These are phyloP conservation scores for Scleroderma citrinum DNA, from an alignment of 768 basidiomycete species.

Conservation along the genomic window DNA sequence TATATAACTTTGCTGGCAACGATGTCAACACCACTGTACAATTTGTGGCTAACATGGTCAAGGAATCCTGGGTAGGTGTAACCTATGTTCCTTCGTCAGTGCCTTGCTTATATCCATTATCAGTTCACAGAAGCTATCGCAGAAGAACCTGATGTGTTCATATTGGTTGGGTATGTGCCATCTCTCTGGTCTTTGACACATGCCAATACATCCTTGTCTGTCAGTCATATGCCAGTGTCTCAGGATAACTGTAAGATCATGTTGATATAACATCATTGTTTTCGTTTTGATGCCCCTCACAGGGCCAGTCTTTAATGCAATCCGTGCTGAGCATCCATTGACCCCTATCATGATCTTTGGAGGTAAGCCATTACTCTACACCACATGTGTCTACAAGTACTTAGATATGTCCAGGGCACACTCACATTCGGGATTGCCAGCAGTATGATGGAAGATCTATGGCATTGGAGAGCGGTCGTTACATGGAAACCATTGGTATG, in stretches of 20 bases:
- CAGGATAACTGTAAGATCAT: constrained; percentile 53
- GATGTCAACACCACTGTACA: constrained; percentile 71
- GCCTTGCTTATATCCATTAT: background rate
- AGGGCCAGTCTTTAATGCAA: constrained; percentile 76
- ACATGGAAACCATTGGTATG: constrained; percentile 88
- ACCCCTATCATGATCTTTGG: constrained; percentile 84
- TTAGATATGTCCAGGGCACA: constrained; percentile 43
- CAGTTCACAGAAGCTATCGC: constrained; percentile 75
- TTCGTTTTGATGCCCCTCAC: background rate
- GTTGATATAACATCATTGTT: background rate
- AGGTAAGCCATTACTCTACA: constrained; percentile 29
- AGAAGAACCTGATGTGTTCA: constrained; percentile 79
- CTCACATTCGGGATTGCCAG: constrained; percentile 77
- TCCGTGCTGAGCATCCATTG: constrained; percentile 64
- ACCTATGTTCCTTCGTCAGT: background rate
- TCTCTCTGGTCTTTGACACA: background rate
- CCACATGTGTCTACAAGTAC: background rate
- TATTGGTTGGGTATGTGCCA: constrained; percentile 56
- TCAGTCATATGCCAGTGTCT: constrained; percentile 78
- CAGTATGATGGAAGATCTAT: constrained; percentile 68
- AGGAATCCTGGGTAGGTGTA: constrained; percentile 64
- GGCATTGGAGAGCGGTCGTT: constrained; percentile 76
- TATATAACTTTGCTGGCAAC: constrained; percentile 74
- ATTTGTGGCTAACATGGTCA: constrained; percentile 65
- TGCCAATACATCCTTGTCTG: background rate